Conservation (phyloP, 108 stramenopile genomes). For the Poteriospumella lacustris region DNA sequence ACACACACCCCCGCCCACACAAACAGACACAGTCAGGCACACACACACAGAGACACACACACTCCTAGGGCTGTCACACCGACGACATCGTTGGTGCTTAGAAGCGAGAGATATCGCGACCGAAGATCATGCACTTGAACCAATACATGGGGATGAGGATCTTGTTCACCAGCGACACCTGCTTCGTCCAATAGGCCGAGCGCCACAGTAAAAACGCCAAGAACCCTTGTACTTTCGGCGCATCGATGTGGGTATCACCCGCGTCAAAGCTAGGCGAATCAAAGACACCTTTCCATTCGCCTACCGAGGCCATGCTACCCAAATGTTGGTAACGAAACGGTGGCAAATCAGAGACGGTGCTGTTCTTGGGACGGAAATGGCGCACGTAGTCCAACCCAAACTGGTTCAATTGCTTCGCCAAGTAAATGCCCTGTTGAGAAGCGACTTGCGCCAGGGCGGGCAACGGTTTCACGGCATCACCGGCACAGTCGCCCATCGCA, state of each 20-base stretch:
- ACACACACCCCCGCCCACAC: too few relatives aligned
- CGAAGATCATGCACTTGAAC: constrained; percentile 86
- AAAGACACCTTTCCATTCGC: constrained; percentile 57
- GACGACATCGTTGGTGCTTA: too few relatives aligned
- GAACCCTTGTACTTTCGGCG: constrained; percentile 43
- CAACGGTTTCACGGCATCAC: constrained; percentile 51
- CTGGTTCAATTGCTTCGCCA: constrained; percentile 5
- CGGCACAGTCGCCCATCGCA: constrained; percentile 86
- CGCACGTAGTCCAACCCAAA: not conserved
- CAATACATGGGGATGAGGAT: constrained; percentile 92
- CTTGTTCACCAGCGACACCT: constrained; percentile 63
- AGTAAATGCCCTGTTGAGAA: constrained; percentile 71
- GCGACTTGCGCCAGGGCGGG: constrained; percentile 85
- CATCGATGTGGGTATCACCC: constrained; percentile 26
- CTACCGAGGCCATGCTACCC: constrained; percentile 72
- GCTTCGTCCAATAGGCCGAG: constrained; percentile 74
- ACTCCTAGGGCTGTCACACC: too few relatives aligned
- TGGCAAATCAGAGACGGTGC: constrained; percentile 51
- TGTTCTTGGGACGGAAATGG: not conserved
- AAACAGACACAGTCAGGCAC: too few relatives aligned
- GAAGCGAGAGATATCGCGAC: constrained; percentile 75
- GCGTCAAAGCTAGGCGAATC: not conserved
- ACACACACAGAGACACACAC: too few relatives aligned
- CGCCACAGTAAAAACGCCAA: constrained; percentile 70
- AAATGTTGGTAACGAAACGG: constrained; percentile 66